Conservation (phyloP, 2,329 filamentous ascomycete species). For the Botrytis porri region DNA sequence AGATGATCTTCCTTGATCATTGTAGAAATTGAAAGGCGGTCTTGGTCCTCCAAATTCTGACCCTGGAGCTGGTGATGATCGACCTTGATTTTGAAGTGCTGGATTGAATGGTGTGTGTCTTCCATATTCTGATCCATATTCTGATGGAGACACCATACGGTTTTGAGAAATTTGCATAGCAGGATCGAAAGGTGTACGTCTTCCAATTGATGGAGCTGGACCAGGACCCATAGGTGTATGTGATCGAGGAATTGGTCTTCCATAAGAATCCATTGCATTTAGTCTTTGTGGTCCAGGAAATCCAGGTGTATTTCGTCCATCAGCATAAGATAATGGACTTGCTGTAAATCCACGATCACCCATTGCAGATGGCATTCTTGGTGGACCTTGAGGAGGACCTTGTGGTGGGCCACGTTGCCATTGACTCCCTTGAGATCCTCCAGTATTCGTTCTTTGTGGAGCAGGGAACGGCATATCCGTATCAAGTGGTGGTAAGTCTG, state of each 20-base stretch:
- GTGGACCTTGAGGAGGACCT: conserved; percentile 20
- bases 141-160: conserved; percentile 10
- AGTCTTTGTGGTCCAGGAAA: conserved; percentile 15
- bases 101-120: conserved; percentile 9
- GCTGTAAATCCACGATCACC: conserved; percentile 34
- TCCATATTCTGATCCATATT: conserved; percentile 12
- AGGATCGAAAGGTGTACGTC: conserved; percentile 32
- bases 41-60: conserved; percentile 2
- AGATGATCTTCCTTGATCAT: background rate
- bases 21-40: background rate
- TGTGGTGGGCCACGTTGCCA: conserved; percentile 29
- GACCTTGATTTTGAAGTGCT: conserved; percentile 1
- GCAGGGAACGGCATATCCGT: conserved; percentile 26
- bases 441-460: conserved; percentile 34
- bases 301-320: conserved; percentile 23
- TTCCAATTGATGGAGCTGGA: conserved; percentile 32
- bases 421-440: conserved; percentile 29
- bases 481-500: conserved; percentile 32
- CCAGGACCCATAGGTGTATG: conserved; percentile 30
- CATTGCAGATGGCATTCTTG: conserved; percentile 35
- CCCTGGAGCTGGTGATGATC: conserved; percentile 1
- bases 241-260: conserved; percentile 33
- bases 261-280: conserved; percentile 29
- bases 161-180: conserved; percentile 14
- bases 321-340: conserved; percentile 34